Evolutionary conservation across 768 basidiomycete genomes (phyloP), one percentile per base, ranked within the genome.

Genomic region (Lentinula boryana): DNA sequence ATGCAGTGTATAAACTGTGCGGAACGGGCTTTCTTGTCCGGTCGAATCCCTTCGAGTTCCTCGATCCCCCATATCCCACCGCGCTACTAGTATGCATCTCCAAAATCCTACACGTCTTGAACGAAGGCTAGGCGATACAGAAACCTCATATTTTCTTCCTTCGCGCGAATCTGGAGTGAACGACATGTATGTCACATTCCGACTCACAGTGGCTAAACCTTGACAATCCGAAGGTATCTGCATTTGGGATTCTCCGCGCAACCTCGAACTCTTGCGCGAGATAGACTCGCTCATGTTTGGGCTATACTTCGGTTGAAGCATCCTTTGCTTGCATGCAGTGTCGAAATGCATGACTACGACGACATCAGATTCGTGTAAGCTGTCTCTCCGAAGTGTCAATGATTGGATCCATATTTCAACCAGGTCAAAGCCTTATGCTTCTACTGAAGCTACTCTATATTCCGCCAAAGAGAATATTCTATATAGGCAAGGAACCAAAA

Each of bases 111-210:
- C 10, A 18, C 50, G 50, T 27, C 49, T 60, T 3, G 81, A 87
- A 68, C 81, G 89, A 27, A 76, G 68, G 60, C 74, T 94, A 53
- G 89, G 90, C 4, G 84, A 90, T 60, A 91, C 84, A 23, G 91
- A 94, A 72, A 71, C 81, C 7, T 90, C 89, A 1, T 95, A 93
- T 72, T 93, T 83, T 69, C 78, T 93, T 9, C 91, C 89, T 2
- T 85, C 86, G 3, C 79, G 92, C n/a, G 86, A 85, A 49, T 83
- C 77, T 57, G 89, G 89, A 4, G 91, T 93, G 36, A 95, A 95
- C 66, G 92, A 95, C 69, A 93, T 95, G 92, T 91, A 66, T 62
- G 84, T 69, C 41, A 38, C 61, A 38, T 31, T 64, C 49, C 21
- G 15, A 53, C 2, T 52, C 10, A 40, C 31, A 10, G 16, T 36